Percentiles rank a stretch among this genome's conserved stretches.
Evolutionary conservation across 169 alveolate species (phyloP).

Genomic region (Plasmodium falciparum): DNA sequence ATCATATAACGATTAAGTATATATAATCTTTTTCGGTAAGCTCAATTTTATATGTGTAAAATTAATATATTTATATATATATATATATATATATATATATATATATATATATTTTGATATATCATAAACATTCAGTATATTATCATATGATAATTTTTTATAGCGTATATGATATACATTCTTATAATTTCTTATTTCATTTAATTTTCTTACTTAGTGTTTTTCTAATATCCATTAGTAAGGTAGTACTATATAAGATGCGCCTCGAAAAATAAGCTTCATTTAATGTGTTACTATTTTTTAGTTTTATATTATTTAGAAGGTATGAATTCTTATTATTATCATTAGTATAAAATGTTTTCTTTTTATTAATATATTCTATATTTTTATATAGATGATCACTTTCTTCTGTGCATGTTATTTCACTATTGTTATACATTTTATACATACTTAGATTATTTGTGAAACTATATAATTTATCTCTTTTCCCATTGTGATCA

Average conservation of each 20-base stretch:
- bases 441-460: conserved; percentile 25
- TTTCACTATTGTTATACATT: conserved; percentile 15
- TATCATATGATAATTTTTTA: neutral
- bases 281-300: conserved; percentile 7
- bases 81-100: neutral
- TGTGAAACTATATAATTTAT: neutral
- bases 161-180: neutral
- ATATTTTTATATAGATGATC: conserved; percentile 14
- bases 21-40: too few relatives aligned
- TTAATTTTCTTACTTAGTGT: conserved; percentile 33
- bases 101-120: neutral
- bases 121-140: neutral
- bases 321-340: neutral
- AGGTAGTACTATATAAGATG: conserved; percentile 2
- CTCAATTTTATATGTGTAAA: too few relatives aligned
- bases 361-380: conserved; percentile 23
- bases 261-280: conserved; percentile 1
- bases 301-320: conserved; percentile 8
- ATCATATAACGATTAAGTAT: too few relatives aligned
- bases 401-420: neutral
- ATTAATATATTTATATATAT: neutral
- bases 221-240: conserved; percentile 34
- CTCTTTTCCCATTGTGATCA: neutral
- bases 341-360: neutral
- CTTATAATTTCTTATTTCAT: neutral